Evolutionary conservation across 192 early-diverging fungal species (phyloP), one percentile per base, ranked within the genome.

Genomic region (Coemansia sp.): DNA sequence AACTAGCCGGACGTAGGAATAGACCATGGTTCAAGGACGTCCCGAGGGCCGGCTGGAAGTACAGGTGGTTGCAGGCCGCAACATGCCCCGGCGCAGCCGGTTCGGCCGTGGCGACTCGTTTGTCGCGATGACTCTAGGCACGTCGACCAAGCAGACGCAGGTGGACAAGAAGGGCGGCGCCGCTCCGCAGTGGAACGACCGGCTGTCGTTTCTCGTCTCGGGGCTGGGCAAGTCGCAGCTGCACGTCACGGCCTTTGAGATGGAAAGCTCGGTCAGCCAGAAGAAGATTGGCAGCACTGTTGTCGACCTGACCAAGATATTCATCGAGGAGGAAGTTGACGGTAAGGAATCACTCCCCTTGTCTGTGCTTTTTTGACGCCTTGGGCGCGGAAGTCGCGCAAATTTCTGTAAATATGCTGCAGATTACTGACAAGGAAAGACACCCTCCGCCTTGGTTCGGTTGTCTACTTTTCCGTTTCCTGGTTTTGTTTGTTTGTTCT

Each of bases 121-220:
- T 10, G 65, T 82, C 19, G 63, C 78, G 29, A 58, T 82, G 29
- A 65, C 55, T 1, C 46, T 82, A 9, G 81, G 71, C 38, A 75
- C 62, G 18, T 54, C 62, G 25, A 72, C 53, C 32, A 79, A 76
- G 62, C 68, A 64, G 46, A 75, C 76, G 18, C 71, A 69, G 46
- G 64, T 72, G 4, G 72, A 82, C 60, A 75, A 75, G 59, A 82
- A 69, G 58, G 81, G 81, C 59, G 81, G 81, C 19, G 29, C 65
- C 2, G 58, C 65, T 24, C 81, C 81, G 12, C 54, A 67, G 42
- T 82, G 81, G 81, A 82, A 79, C 33, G 72, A 79, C 53, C 63
- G 51, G 38, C 29, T 82, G 11, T 44, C 48, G 27, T 79, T 82
- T 27, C 60, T 66, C 18, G 58, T 82, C 12, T 43, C 54, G 1